Conservation (phyloP, 2,329 filamentous ascomycete genomes). For the Talaromyces sp. region DNA sequence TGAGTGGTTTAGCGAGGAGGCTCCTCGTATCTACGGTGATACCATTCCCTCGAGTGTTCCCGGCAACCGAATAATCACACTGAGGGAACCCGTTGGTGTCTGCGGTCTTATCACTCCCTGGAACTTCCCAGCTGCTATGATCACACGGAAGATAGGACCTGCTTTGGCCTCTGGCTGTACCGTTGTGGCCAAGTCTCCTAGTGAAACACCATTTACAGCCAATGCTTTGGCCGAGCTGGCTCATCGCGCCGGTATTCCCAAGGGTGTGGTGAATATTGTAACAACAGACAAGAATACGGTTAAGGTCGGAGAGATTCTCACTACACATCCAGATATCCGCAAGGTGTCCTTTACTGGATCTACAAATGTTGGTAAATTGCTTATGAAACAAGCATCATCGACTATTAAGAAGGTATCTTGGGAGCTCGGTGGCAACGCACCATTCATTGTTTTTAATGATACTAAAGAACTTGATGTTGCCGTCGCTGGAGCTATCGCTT, state of each 20-base stretch:
- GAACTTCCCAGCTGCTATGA: conserved; percentile 61
- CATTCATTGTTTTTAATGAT: conserved; percentile 96
- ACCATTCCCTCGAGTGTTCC: conserved; percentile 61
- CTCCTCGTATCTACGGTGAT: conserved; percentile 58
- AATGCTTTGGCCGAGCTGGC: conserved; percentile 85
- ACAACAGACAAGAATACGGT: conserved; percentile 77
- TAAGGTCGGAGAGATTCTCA: conserved; percentile 73
- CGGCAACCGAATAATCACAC: conserved; percentile 61
- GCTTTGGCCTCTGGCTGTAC: conserved; percentile 91
- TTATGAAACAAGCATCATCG: conserved; percentile 85
- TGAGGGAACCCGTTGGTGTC: conserved; percentile 67
- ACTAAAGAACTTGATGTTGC: conserved; percentile 78
- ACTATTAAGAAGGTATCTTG: conserved; percentile 86
- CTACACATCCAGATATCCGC: conserved; percentile 71
- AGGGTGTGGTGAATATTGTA: conserved; percentile 86
- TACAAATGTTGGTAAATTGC: conserved; percentile 65
- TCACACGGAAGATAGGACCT: conserved; percentile 53
- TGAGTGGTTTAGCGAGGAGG: conserved; percentile 64
- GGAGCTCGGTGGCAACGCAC: conserved; percentile 91
- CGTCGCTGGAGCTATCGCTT: conserved; percentile 76
- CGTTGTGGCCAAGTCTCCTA: conserved; percentile 85
- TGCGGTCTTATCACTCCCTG: conserved; percentile 67
- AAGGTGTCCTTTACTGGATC: conserved; percentile 93
- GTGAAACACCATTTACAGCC: conserved; percentile 88
- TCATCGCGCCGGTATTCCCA: conserved; percentile 81